Conservation (phyloP, 2,329 filamentous ascomycete species). For the Cladobotryum mycophilum region DNA sequence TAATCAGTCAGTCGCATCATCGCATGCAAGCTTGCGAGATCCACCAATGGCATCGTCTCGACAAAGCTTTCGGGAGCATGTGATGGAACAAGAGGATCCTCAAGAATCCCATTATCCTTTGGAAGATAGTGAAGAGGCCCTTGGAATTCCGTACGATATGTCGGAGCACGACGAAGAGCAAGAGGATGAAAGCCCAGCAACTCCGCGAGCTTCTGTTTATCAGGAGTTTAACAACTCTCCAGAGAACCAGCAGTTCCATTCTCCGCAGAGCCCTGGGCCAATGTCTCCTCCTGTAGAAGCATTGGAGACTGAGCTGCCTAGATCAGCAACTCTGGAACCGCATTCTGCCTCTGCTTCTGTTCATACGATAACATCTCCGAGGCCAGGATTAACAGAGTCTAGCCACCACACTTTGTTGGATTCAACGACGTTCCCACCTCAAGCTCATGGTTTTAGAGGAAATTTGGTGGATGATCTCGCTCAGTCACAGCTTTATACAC, state of each 20-base stretch:
- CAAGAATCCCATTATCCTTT: constrained; percentile 23
- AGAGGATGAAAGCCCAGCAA: constrained; percentile 36
- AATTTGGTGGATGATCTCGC: constrained; percentile 43
- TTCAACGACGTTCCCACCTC: background rate
- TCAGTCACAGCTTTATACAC: constrained; percentile 65
- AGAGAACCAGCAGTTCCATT: constrained; percentile 26
- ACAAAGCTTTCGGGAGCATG: constrained; percentile 20
- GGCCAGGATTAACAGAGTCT: background rate
- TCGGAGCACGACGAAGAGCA: constrained; percentile 31
- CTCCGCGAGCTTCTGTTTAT: constrained; percentile 48
- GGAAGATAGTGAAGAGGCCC: constrained; percentile 48
- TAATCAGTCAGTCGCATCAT: constrained; percentile 14
- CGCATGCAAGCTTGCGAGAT: constrained; percentile 22
- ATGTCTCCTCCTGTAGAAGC: constrained; percentile 10
- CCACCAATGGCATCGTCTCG: constrained; percentile 20
- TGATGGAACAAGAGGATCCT: constrained; percentile 16
- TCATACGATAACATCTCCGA: background rate
- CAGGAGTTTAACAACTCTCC: constrained; percentile 26
- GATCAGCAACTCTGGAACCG: background rate
- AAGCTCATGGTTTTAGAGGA: background rate
- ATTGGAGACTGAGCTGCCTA: background rate
- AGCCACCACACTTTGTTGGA: background rate
- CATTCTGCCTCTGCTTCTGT: background rate
- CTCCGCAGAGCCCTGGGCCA: constrained; percentile 15
- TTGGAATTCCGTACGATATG: constrained; percentile 51